Base-by-base conservation (phyloP, 441 rosid species). In the Euphorbia corollata region DNA sequence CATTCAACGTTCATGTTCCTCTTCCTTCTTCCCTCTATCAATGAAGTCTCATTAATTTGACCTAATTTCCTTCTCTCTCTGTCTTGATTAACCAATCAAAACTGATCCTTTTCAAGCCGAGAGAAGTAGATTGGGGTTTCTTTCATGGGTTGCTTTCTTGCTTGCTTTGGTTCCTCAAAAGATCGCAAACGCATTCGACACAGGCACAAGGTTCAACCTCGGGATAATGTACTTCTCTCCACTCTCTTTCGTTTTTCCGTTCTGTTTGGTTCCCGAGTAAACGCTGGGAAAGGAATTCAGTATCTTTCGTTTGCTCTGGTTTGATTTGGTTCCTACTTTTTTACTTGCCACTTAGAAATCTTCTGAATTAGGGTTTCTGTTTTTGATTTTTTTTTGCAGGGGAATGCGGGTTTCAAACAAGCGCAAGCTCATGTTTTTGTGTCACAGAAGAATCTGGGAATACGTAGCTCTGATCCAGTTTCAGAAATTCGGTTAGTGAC, bases 141-240 rank as follows among this genome's bases (percentile, higher is more conserved):
- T 63, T 8, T 6, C 47, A 92, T 92, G 98, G 87, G 88, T 70
- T 92, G 97, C 80, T 90, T 90, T 74, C 80, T 75, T 66, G 85
- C 78, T 58, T 92, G 98, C 73, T 92, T 90, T 75, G 93, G 98
- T 77, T 79, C 92, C 8, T 76, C 90, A 78, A 85, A 81, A 70
- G 83, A 83, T 78, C 82, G 82, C 70, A 80, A 71, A 67, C 80
- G 78, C 54, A 81, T 81, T 8, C 83, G 73, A 70, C 80, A 59
- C 47, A 74, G 65, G 61, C 79, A 73, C 24, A 48, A 48, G 18
- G 22, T 83, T 75, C 90, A 80, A 62, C 77, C 78, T 55, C 69
- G 64, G 12, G 66, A 61, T 50, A 83, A 78, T 24, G 91, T 89
- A 71, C 69, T 65, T 47, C 67, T 59, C 9, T 24, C 8, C 1